Evolutionary conservation across 73 alveolate genomes (phyloP).

Genomic region (Paramecium biaurelia): DNA sequence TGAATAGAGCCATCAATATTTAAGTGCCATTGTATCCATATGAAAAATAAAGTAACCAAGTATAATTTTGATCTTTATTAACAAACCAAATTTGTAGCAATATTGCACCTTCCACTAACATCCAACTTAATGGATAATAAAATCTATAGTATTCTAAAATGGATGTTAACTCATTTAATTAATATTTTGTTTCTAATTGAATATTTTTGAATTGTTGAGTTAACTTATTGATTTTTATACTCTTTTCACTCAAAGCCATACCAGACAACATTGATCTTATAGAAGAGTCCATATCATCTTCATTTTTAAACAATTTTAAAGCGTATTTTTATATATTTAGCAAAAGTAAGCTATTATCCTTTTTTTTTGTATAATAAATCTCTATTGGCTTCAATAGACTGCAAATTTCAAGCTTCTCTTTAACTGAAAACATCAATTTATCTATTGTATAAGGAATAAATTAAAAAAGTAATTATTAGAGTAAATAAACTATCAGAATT

Average conservation of each 20-base stretch:
- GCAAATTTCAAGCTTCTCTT: background rate
- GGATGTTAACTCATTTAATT: background rate
- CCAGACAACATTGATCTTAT: conserved; percentile 29
- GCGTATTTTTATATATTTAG: background rate
- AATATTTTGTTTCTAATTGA: conserved; percentile 3
- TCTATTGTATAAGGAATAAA: background rate
- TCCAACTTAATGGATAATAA: conserved; percentile 39
- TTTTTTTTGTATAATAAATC: background rate
- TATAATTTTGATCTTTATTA: background rate
- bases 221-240: background rate
- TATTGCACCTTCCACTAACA: conserved; percentile 28
- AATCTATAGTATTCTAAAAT: background rate
- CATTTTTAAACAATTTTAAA: conserved; percentile 12
- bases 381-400: background rate
- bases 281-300: background rate
- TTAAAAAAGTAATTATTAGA: background rate
- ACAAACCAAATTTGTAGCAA: background rate
- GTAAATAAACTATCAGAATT: background rate
- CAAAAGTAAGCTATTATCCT: background rate
- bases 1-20: background rate
- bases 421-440: background rate
- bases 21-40: background rate
- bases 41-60: conserved; percentile 8
- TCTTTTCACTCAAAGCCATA: conserved; percentile 15
- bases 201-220: background rate